Evolutionary conservation across 1,284 basidiomycete genomes (phyloP), one percentile per base, ranked within the genome.

Genomic region (Filobasidium uniguttulatum): DNA sequence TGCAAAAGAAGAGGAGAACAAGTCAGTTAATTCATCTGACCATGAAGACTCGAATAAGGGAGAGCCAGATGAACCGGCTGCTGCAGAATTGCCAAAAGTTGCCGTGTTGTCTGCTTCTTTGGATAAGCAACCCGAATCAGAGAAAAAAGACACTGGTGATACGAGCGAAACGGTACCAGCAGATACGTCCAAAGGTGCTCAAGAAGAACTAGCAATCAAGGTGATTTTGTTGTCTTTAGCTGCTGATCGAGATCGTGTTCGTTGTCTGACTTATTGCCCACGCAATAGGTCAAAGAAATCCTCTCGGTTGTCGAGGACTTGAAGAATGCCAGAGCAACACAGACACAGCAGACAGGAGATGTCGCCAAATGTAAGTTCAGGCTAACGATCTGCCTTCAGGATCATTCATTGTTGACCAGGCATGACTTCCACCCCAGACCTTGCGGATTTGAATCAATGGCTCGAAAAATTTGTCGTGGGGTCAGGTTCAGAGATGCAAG

Each of bases 391-490:
- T 35, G 26, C 28, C 1, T 12, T 36, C 10, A 33, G 14, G 17
- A 17, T 14, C 4, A 41, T 5, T 2, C 22, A 10, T 48, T 50
- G 17, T 47, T 30, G 19, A 5, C 30, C 9, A n/a, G 5, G 43
- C 12, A 10, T 1, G 17, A 30, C 5, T 5, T 37, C 3, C 46
- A 17, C 48, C 29, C 3, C 53, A 69, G 66, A 70, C 50, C 57
- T 70, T 6, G 58, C 58, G 43, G 82, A 68, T 37, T 59, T 71
- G 12, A 70, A 70, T 55, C 30, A 49, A 5, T 89, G 85, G 85
- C 73, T 89, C 26, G 84, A 86, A 57, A 72, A 79, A 3, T 86
- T 87, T 61, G 82, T 86, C 34, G 77, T 77, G 40, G 79, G 80
- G 48, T 80, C 81, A 7, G 79, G 80, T 0, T 73, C 74, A 15